phyloP scores from a whole-genome alignment of 1,284 basidiomycete species.

The Ceratorhiza oryzae-sativae region DNA sequence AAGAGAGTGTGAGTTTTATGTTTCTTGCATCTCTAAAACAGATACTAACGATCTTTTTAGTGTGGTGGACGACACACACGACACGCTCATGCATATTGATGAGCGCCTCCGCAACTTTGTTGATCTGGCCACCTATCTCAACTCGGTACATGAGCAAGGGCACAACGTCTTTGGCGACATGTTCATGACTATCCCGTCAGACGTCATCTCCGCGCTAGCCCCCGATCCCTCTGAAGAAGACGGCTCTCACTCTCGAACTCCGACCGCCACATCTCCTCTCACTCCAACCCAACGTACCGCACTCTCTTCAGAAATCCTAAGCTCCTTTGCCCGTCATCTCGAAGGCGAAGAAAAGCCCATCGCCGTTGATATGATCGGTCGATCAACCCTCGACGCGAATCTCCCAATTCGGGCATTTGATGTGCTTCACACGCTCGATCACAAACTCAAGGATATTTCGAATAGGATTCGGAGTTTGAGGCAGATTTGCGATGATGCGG shows the following conservation, averaged over 20 bases:
- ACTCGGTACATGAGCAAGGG: conserved; percentile 13
- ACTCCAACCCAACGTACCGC: background rate
- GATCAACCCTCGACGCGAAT: conserved; percentile 23
- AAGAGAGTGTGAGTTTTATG: conserved; percentile 20
- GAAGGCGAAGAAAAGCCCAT: conserved; percentile 7
- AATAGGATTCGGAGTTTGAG: background rate
- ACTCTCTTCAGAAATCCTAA: background rate
- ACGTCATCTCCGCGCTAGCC: conserved; percentile 14
- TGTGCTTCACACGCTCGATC: conserved; percentile 20
- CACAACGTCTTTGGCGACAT: conserved; percentile 33
- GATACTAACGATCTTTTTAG: background rate
- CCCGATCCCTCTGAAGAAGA: background rate
- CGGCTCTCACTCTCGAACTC: background rate
- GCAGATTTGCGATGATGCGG: conserved; percentile 9
- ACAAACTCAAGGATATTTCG: conserved; percentile 4
- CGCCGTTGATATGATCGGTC: conserved; percentile 7
- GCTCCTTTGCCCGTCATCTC: conserved; percentile 3
- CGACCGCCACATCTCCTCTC: background rate
- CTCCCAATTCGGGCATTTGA: conserved; percentile 27
- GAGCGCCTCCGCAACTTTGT: conserved; percentile 3
- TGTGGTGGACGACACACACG: conserved; percentile 10
- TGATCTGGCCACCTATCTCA: conserved; percentile 4
- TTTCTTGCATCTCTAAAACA: background rate
- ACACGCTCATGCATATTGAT: background rate
- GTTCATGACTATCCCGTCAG: conserved; percentile 11